Conservation (phyloP, 805 yeast species). For the Wickerhamomyces subpelliculosus region DNA sequence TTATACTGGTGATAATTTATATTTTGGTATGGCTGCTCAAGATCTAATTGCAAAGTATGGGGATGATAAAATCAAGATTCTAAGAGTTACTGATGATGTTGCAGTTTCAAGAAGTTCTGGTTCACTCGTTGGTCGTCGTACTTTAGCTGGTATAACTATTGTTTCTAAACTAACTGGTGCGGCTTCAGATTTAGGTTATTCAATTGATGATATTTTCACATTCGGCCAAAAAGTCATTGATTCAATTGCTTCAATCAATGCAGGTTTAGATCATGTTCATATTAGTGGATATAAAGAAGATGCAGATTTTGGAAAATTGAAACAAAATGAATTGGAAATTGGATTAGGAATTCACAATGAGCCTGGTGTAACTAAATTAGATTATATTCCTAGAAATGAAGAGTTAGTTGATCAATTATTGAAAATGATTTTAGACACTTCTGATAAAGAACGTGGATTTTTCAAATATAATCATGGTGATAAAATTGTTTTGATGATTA, state of each 20-base stretch:
- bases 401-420: not conserved
- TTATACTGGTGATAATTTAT: conserved; percentile 1
- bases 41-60: not conserved
- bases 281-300: not conserved
- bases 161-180: conserved; percentile 1
- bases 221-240: not conserved
- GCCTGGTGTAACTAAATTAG: not conserved
- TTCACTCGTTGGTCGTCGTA: not conserved
- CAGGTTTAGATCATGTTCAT: not conserved
- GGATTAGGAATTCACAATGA: not conserved
- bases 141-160: conserved; percentile 1
- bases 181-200: not conserved
- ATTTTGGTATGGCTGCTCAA: conserved; percentile 1
- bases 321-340: conserved; percentile 1
- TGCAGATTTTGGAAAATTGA: not conserved
- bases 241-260: not conserved
- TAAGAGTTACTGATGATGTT: conserved; percentile 1
- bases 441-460: not conserved
- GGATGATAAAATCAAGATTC: not conserved
- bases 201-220: not conserved
- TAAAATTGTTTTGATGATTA: not conserved
- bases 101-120: not conserved
- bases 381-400: not conserved
- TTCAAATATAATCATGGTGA: not conserved
- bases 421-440: not conserved